These are phyloP conservation scores for Phoma sp. DNA, from an alignment of 2,329 filamentous ascomycete species.

Conservation along the genomic window DNA sequence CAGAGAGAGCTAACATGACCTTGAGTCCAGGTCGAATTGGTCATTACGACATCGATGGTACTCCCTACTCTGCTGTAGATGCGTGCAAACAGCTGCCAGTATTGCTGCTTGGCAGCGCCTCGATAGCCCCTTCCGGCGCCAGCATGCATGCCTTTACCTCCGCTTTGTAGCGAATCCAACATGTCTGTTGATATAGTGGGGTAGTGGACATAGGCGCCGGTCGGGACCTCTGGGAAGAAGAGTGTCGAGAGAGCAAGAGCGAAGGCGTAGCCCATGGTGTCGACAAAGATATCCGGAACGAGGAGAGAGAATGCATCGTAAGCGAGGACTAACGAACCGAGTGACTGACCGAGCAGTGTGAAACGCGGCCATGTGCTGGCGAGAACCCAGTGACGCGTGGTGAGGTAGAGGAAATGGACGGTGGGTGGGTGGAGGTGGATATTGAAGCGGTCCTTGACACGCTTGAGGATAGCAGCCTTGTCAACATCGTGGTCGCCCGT, in stretches of 20 bases:
- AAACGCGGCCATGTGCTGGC: slow-evolving; percentile 88
- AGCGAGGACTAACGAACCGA: slow-evolving; percentile 85
- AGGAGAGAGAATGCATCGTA: slow-evolving; percentile 93
- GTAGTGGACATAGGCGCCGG: slow-evolving; percentile 94
- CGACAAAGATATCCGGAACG: slow-evolving; percentile 91
- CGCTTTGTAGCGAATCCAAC: slow-evolving; percentile 72
- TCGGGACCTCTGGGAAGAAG: slow-evolving; percentile 80
- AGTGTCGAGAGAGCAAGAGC: slow-evolving; percentile 80
- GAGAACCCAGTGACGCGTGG: slow-evolving; percentile 84
- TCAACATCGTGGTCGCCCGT: slow-evolving; percentile 91
- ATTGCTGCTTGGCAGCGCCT: slow-evolving; percentile 75
- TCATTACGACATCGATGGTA: slow-evolving; percentile 92
- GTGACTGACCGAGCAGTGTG: slow-evolving; percentile 89
- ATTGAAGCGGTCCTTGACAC: slow-evolving; percentile 85
- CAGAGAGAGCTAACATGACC: slow-evolving; percentile 76
- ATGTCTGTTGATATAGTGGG: slow-evolving; percentile 98
- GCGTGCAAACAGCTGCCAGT: slow-evolving; percentile 85
- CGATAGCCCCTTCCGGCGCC: slow-evolving; percentile 76
- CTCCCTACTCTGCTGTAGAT: slow-evolving; percentile 84
- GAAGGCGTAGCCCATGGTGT: slow-evolving; percentile 99
- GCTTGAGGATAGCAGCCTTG: slow-evolving; percentile 77
- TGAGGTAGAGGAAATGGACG: slow-evolving; percentile 87
- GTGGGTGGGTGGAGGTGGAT: slow-evolving; percentile 85
- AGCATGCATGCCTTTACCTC: slow-evolving; percentile 77
- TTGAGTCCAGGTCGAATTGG: slow-evolving; percentile 95